phyloP scores from a whole-genome alignment of 345 rosid genomes.

The Durio zibethinus region DNA sequence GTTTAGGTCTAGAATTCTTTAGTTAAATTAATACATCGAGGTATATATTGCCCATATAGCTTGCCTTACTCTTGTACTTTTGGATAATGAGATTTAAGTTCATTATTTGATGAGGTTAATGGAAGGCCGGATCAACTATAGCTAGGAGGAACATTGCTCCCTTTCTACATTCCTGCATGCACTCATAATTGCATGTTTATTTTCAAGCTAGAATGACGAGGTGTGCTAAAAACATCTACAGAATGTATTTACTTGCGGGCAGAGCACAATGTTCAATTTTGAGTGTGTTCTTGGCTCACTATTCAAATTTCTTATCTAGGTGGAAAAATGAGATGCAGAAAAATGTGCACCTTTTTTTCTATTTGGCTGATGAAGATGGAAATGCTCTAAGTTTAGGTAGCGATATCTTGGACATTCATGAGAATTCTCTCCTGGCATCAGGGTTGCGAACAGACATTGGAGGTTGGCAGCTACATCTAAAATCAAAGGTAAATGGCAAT shows the following conservation, averaged over 20 bases:
- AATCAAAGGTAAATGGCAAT: slow-evolving; percentile 48
- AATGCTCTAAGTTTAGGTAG: slow-evolving; percentile 46
- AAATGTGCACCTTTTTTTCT: slow-evolving; percentile 69
- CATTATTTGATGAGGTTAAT: background rate
- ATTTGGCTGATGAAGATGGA: slow-evolving; percentile 80
- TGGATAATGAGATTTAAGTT: background rate
- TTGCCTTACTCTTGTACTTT: background rate
- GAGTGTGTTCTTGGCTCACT: background rate
- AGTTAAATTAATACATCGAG: background rate
- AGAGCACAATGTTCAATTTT: background rate
- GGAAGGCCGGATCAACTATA: background rate
- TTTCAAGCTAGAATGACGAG: background rate
- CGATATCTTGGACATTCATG: slow-evolving; percentile 27
- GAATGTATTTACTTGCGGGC: background rate
- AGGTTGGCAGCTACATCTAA: slow-evolving; percentile 82
- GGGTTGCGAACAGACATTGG: slow-evolving; percentile 67
- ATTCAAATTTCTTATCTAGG: slow-evolving; percentile 15
- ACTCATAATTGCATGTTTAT: background rate
- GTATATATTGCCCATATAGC: background rate
- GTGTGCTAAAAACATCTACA: background rate
- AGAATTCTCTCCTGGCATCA: slow-evolving; percentile 55
- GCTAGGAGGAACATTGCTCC: background rate
- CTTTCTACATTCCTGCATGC: background rate
- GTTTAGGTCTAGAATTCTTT: background rate
- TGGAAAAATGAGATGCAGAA: slow-evolving; percentile 46